Conservation (phyloP, 2,329 filamentous ascomycete species). For the Neofusicoccum laricinum region DNA sequence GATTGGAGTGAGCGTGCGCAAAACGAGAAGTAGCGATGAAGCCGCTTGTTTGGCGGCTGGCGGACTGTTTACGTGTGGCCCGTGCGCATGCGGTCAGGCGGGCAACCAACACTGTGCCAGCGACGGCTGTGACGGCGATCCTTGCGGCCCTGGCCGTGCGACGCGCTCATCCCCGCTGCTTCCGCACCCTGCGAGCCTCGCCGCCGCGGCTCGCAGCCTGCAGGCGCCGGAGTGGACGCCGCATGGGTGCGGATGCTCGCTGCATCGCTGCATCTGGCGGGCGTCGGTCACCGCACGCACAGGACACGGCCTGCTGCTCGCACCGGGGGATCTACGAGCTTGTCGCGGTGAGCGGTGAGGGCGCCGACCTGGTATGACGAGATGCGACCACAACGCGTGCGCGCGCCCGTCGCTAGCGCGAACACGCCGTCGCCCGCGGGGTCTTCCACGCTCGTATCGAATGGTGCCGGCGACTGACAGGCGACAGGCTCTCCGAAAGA, state of each 20-base stretch:
- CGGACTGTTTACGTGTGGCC: slow-evolving; percentile 8
- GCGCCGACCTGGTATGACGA: not conserved
- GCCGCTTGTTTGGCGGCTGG: slow-evolving; percentile 1
- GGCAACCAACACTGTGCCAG: not conserved
- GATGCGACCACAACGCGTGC: not conserved
- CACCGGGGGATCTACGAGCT: slow-evolving; percentile 10
- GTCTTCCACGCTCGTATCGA: not conserved
- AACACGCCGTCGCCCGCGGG: not conserved
- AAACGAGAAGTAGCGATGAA: not conserved
- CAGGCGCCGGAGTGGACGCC: not conserved
- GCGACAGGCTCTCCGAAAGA: too few relatives aligned
- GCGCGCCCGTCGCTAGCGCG: not conserved
- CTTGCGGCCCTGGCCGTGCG: not conserved
- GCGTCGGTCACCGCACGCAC: slow-evolving; percentile 4
- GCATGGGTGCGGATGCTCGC: not conserved
- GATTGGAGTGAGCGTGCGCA: not conserved
- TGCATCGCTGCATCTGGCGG: not conserved
- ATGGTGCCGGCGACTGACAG: too few relatives aligned
- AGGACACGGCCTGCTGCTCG: slow-evolving; percentile 7
- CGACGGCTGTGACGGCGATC: not conserved
- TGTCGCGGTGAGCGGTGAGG: slow-evolving; percentile 5
- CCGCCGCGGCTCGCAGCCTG: not conserved
- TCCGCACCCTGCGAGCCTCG: not conserved
- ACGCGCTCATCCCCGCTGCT: not conserved
- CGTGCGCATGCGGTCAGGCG: slow-evolving; percentile 1